phyloP scores from a whole-genome alignment of 495 filamentous ascomycete genomes.

The Aspergillus conjunctus region DNA sequence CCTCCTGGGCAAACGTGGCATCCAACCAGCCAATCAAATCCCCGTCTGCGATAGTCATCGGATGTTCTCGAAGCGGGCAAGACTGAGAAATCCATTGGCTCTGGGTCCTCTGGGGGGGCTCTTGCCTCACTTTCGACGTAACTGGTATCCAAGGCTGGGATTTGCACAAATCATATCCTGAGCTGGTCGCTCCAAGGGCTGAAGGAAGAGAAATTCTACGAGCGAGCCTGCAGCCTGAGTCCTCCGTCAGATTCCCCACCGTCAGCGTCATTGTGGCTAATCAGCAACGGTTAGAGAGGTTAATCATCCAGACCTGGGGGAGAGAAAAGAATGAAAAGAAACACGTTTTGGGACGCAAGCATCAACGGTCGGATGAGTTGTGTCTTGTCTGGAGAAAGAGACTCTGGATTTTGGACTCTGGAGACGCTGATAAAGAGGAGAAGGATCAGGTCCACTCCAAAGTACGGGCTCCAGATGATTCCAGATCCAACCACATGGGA shows the following conservation, averaged over 20 bases:
- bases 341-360: neutral
- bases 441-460: too few species aligned
- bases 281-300: neutral
- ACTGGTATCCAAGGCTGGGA: neutral
- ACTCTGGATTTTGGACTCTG: neutral
- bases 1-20: slow-evolving; percentile 22
- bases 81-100: slow-evolving; percentile 16
- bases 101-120: neutral
- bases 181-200: neutral
- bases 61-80: slow-evolving; percentile 20
- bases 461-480: neutral
- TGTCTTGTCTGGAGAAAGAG: too few species aligned
- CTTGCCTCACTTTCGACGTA: slow-evolving; percentile 24
- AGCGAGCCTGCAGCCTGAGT: neutral
- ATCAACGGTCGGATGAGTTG: too few species aligned
- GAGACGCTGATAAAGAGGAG: neutral
- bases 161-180: neutral
- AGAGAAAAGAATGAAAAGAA: too few species aligned
- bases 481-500: slow-evolving; percentile 1
- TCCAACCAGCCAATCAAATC: slow-evolving; percentile 23
- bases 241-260: neutral
- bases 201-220: neutral
- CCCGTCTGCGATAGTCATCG: slow-evolving; percentile 15
- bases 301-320: neutral
- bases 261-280: neutral